phyloP scores from a whole-genome alignment of 2,329 filamentous ascomycete genomes.

The Moelleriella libera region DNA sequence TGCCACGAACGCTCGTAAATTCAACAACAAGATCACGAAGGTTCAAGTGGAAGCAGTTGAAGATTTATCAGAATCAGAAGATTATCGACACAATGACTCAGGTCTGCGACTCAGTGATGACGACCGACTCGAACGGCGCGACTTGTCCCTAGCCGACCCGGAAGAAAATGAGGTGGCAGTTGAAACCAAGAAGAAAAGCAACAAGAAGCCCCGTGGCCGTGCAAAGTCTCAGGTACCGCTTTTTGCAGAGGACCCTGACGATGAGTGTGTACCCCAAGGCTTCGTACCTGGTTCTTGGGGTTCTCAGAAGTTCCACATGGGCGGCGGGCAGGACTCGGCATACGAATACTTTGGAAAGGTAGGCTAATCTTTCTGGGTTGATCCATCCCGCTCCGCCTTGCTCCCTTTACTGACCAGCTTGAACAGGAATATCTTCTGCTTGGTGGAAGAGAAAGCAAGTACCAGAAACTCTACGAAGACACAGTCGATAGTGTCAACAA shows the following conservation, averaged over 20 bases:
- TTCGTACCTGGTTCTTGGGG: constrained; percentile 33
- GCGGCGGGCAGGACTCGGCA: constrained; percentile 53
- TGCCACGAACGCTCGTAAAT: constrained; percentile 16
- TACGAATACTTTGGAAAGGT: constrained; percentile 59
- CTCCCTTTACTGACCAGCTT: not conserved
- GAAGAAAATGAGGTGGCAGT: not conserved
- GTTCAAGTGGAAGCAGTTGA: constrained; percentile 19
- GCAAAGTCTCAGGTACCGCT: constrained; percentile 14
- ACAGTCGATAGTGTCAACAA: constrained; percentile 55
- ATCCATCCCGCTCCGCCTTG: not conserved
- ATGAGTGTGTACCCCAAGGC: constrained; percentile 43
- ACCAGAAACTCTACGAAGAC: constrained; percentile 57
- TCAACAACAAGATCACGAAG: constrained; percentile 20
- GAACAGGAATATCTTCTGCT: constrained; percentile 53
- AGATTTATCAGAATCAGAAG: constrained; percentile 12
- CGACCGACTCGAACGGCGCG: constrained; percentile 3
- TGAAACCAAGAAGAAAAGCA: not conserved
- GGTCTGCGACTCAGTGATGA: not conserved
- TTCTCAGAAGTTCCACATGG: constrained; percentile 41
- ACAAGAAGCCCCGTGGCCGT: not conserved
- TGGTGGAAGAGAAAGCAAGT: constrained; percentile 59
- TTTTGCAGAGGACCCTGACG: constrained; percentile 17
- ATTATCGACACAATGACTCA: constrained; percentile 7
- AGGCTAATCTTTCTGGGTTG: constrained; percentile 2
- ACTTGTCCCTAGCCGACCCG: not conserved